These are phyloP conservation scores for Begonia fuchsioides DNA, from an alignment of 306 rosid genomes.

Conservation along the genomic window DNA sequence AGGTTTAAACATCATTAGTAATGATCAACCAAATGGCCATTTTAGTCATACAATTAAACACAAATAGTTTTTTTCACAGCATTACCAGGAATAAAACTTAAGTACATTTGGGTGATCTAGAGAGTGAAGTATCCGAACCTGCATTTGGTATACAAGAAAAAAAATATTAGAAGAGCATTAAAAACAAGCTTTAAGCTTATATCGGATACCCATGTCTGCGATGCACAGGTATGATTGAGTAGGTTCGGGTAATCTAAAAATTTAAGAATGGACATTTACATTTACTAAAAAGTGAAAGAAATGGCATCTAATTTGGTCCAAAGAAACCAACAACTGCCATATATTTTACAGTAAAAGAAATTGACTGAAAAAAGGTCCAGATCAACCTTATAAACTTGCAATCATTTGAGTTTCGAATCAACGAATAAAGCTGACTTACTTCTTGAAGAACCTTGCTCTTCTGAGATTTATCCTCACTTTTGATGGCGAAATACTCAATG, in stretches of 20 bases:
- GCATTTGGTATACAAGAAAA: slow-evolving; percentile 8
- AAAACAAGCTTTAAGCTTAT: no score
- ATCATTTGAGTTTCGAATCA: neutral
- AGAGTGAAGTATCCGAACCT: slow-evolving; percentile 94
- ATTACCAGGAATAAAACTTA: slow-evolving; percentile 66
- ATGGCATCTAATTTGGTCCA: neutral
- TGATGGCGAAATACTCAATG: slow-evolving; percentile 83
- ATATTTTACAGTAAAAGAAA: neutral
- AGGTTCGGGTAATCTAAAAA: neutral
- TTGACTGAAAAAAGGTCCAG: neutral
- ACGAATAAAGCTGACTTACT: slow-evolving; percentile 26
- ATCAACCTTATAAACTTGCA: neutral
- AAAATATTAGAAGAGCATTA: neutral
- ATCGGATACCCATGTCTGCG: no score
- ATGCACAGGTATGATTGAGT: neutral
- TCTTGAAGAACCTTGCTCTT: slow-evolving; percentile 87
- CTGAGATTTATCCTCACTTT: slow-evolving; percentile 85
- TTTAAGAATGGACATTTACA: neutral
- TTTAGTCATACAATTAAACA: neutral
- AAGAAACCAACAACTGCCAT: neutral
- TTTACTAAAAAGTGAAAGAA: no score
- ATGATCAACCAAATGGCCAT: no score
- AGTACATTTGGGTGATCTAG: slow-evolving; percentile 67
- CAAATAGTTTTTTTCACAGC: slow-evolving; percentile 1
- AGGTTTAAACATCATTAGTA: no score